Percentiles rank a stretch among this genome's conserved stretches.
These are phyloP conservation scores for Austroboletus rostrupii DNA, from an alignment of 1,284 basidiomycete genomes.

Conservation along the genomic window DNA sequence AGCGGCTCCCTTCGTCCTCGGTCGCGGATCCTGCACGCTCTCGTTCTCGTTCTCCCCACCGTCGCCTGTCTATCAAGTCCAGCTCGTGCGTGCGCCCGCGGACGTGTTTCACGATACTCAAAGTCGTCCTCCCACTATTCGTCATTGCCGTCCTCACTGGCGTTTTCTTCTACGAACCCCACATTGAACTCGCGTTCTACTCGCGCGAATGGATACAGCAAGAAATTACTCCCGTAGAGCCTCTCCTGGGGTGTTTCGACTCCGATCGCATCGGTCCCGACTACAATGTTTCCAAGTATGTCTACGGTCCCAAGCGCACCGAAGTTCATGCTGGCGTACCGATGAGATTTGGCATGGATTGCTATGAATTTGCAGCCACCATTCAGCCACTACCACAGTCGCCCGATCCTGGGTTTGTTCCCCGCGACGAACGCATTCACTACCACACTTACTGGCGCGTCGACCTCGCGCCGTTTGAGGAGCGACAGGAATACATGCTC, in stretches of 20 bases:
- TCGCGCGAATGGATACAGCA: constrained; percentile 67
- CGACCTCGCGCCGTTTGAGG: constrained; percentile 76
- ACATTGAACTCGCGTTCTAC: constrained; percentile 79
- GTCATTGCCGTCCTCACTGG: constrained; percentile 44
- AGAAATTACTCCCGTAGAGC: constrained; percentile 58
- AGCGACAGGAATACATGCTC: constrained; percentile 83
- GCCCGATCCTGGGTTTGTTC: constrained; percentile 8
- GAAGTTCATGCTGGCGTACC: constrained; percentile 77
- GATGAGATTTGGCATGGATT: constrained; percentile 76
- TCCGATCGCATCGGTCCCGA: constrained; percentile 49
- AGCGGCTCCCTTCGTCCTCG: constrained; percentile 29
- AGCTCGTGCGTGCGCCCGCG: constrained; percentile 22
- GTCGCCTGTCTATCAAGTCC: constrained; percentile 12
- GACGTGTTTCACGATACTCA: constrained; percentile 21
- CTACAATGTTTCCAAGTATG: constrained; percentile 66
- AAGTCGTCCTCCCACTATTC: constrained; percentile 33
- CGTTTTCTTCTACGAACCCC: constrained; percentile 68
- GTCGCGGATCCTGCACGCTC: constrained; percentile 13
- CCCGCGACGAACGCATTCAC: constrained; percentile 47
- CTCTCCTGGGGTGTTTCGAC: constrained; percentile 75
- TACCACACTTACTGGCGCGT: constrained; percentile 90
- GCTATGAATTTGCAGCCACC: constrained; percentile 85
- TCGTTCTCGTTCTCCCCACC: constrained; percentile 19
- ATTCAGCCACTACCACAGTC: constrained; percentile 39
- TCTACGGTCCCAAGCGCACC: constrained; percentile 58